Conservation (phyloP, 2,329 filamentous ascomycete genomes). For the Juglanconis sp. region DNA sequence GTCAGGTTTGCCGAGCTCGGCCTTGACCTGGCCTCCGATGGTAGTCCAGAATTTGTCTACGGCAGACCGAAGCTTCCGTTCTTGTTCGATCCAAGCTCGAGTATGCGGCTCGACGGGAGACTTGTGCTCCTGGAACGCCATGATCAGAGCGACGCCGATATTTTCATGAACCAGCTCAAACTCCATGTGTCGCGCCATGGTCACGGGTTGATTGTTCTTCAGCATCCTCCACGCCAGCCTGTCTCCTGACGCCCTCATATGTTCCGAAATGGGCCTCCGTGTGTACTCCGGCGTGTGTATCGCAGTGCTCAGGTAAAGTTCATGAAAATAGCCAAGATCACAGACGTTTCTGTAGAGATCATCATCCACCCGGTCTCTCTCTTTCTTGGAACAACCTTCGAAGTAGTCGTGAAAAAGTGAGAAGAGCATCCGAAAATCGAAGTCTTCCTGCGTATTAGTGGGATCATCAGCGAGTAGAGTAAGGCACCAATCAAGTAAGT, state of each 20-base stretch:
- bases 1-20: neutral
- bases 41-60: neutral
- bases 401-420: neutral
- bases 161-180: neutral
- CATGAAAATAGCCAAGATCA: neutral
- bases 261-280: no score
- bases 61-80: neutral
- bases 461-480: neutral
- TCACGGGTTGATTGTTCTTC: neutral
- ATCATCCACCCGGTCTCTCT: neutral
- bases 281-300: no score
- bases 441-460: neutral
- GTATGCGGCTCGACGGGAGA: neutral
- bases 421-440: neutral
- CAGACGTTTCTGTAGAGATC: neutral
- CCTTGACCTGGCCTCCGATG: neutral
- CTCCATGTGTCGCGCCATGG: neutral
- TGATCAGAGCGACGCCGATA: neutral
- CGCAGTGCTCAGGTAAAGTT: neutral
- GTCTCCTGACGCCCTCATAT: no score
- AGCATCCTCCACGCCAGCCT: neutral
- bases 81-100: neutral
- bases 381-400: neutral
- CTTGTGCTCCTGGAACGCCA: neutral
- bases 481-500: neutral